Percentiles rank a stretch among this genome's conserved stretches.
These are phyloP conservation scores for Auricularia cornea DNA, from an alignment of 768 basidiomycete genomes.

Conservation along the genomic window DNA sequence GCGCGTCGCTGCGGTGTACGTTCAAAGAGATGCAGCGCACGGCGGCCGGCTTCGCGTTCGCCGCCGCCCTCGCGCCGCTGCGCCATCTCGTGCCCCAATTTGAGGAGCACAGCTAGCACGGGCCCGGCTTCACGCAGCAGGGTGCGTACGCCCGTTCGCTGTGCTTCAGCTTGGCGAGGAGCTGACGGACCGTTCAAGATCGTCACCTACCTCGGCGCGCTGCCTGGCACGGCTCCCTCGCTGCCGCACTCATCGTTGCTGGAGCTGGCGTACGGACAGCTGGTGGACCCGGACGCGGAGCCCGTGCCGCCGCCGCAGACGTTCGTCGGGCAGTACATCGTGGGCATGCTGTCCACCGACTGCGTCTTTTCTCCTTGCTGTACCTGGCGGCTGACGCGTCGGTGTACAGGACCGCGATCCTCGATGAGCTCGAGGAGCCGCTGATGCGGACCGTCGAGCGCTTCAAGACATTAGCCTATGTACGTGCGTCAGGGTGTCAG, in stretches of 20 bases:
- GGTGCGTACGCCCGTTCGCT: constrained; percentile 20
- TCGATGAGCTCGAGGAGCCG: constrained; percentile 75
- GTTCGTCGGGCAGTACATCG: constrained; percentile 76
- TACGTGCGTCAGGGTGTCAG: too few species aligned
- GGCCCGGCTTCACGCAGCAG: constrained; percentile 74
- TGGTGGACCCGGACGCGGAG: too few species aligned
- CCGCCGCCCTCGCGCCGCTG: constrained; percentile 54
- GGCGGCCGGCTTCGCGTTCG: constrained; percentile 65
- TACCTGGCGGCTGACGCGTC: neutral
- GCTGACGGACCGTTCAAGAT: constrained; percentile 29
- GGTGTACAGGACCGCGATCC: constrained; percentile 63
- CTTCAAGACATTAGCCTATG: too few species aligned
- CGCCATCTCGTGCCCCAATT: constrained; percentile 86
- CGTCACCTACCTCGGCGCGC: constrained; percentile 60
- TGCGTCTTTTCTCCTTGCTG: constrained; percentile 24
- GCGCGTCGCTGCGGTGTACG: constrained; percentile 52
- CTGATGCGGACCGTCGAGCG: constrained; percentile 55
- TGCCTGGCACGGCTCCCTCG: constrained; percentile 39
- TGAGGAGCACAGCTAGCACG: constrained; percentile 53
- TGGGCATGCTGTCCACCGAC: constrained; percentile 71
- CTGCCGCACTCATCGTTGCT: constrained; percentile 7
- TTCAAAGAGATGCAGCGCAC: constrained; percentile 68
- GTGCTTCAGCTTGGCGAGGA: neutral
- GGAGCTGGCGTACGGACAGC: too few species aligned
- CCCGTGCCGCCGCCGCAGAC: constrained; percentile 17